Evolutionary conservation across 441 rosid species (phyloP).

Genomic region (Pelargonium exstipulatum): DNA sequence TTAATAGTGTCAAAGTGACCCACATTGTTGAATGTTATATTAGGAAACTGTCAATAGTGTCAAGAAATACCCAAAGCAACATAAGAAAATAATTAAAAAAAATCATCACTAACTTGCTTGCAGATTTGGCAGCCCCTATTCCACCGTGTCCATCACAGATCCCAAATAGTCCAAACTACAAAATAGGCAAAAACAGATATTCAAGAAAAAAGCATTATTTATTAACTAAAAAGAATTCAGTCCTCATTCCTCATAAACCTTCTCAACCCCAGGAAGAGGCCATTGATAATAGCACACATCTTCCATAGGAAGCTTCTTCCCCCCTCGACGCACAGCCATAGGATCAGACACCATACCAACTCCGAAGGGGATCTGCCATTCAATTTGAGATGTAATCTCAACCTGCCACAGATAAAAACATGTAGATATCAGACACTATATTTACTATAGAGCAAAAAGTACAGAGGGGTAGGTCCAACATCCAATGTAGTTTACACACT

Average conservation of each 20-base stretch:
- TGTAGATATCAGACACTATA: not conserved
- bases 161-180: slow-evolving; percentile 91
- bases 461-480: not conserved
- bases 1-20: not conserved
- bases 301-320: slow-evolving; percentile 85
- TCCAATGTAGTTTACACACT: not conserved
- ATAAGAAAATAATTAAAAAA: slow-evolving; percentile 22
- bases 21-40: slow-evolving; percentile 5
- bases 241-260: slow-evolving; percentile 46
- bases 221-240: slow-evolving; percentile 5
- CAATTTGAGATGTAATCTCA: slow-evolving; percentile 50
- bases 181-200: slow-evolving; percentile 16
- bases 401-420: slow-evolving; percentile 43
- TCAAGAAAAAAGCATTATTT: not conserved
- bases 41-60: not conserved
- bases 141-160: slow-evolving; percentile 98
- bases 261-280: slow-evolving; percentile 77
- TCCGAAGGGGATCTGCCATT: slow-evolving; percentile 53
- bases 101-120: slow-evolving; percentile 67
- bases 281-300: slow-evolving; percentile 85
- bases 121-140: slow-evolving; percentile 74
- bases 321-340: slow-evolving; percentile 92
- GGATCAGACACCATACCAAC: slow-evolving; percentile 92
- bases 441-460: not conserved
- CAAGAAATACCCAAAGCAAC: slow-evolving; percentile 11